A percentile compares a stretch with the other conserved stretches of the same genome.
These are phyloP conservation scores for Helianthus tuberosus DNA, from an alignment of 129 eudicot genomes.

Conservation along the genomic window DNA sequence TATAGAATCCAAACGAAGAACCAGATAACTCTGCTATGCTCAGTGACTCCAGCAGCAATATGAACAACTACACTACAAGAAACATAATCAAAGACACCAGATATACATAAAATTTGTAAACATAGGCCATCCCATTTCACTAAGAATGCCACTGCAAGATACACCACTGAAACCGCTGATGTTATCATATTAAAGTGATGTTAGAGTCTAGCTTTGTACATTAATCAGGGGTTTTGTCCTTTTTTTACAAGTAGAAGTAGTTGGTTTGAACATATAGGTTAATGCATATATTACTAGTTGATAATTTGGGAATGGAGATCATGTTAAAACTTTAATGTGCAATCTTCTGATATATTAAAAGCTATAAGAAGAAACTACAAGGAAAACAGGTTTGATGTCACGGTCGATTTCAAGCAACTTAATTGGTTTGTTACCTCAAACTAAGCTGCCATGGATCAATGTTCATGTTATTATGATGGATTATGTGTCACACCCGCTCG, in stretches of 20 bases:
- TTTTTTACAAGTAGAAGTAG: neutral
- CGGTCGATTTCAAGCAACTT: no score
- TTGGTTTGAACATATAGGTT: slow-evolving; percentile 11
- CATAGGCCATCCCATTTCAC: slow-evolving; percentile 10
- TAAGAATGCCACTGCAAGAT: slow-evolving; percentile 4
- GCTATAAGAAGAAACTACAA: neutral
- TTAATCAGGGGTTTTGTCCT: slow-evolving; percentile 8
- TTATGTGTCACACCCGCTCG: no score
- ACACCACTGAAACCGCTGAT: neutral
- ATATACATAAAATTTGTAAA: neutral
- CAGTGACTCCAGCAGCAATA: slow-evolving; percentile 1
- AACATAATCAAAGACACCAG: neutral
- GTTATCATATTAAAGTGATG: neutral
- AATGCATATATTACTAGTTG: slow-evolving; percentile 13
- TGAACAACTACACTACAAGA: slow-evolving; percentile 3
- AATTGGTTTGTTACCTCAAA: no score
- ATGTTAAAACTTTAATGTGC: neutral
- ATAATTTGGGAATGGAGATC: slow-evolving; percentile 12
- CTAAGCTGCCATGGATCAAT: no score
- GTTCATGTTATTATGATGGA: no score
- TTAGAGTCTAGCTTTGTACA: slow-evolving; percentile 22
- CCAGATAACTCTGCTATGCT: slow-evolving; percentile 8
- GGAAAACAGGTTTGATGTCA: neutral
- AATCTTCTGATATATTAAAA: neutral
- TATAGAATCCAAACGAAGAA: slow-evolving; percentile 3